These are phyloP conservation scores for Cladosporium sp. DNA, from an alignment of 2,329 filamentous ascomycete genomes.

Conservation along the genomic window DNA sequence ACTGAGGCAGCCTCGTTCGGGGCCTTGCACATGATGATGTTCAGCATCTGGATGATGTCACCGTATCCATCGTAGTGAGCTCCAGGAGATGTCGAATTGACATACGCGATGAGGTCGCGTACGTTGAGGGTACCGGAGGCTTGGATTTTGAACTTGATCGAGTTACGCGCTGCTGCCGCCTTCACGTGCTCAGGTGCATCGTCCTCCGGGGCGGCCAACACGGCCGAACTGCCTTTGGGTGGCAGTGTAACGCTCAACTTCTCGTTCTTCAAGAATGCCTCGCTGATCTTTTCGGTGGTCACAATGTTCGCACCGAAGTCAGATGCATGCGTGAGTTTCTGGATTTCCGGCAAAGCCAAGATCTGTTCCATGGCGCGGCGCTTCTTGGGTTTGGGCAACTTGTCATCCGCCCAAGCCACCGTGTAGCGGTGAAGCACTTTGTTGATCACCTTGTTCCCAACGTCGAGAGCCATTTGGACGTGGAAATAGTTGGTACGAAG, in stretches of 20 bases:
- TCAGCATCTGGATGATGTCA: constrained; percentile 58
- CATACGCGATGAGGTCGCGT: constrained; percentile 47
- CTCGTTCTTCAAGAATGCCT: neutral
- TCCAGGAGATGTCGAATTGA: constrained; percentile 36
- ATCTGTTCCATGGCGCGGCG: constrained; percentile 52
- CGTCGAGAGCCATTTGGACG: constrained; percentile 39
- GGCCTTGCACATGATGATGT: constrained; percentile 56
- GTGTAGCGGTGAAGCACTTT: constrained; percentile 44
- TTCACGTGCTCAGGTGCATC: constrained; percentile 19
- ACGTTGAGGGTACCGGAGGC: constrained; percentile 39
- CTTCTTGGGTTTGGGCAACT: constrained; percentile 45
- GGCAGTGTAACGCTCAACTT: neutral
- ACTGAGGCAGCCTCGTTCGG: constrained; percentile 46
- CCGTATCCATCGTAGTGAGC: constrained; percentile 46
- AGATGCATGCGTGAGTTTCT: constrained; percentile 36
- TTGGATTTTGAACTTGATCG: constrained; percentile 40
- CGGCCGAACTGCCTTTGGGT: neutral
- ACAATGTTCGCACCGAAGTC: constrained; percentile 43
- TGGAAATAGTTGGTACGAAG: constrained; percentile 48
- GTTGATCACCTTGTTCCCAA: constrained; percentile 24
- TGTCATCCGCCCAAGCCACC: constrained; percentile 36
- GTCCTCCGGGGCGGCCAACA: neutral
- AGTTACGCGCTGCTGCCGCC: constrained; percentile 32
- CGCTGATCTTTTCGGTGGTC: constrained; percentile 26
- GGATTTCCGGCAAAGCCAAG: constrained; percentile 36